phyloP scores from a whole-genome alignment of 2,329 filamentous ascomycete genomes.

The Microsporum audouinii region DNA sequence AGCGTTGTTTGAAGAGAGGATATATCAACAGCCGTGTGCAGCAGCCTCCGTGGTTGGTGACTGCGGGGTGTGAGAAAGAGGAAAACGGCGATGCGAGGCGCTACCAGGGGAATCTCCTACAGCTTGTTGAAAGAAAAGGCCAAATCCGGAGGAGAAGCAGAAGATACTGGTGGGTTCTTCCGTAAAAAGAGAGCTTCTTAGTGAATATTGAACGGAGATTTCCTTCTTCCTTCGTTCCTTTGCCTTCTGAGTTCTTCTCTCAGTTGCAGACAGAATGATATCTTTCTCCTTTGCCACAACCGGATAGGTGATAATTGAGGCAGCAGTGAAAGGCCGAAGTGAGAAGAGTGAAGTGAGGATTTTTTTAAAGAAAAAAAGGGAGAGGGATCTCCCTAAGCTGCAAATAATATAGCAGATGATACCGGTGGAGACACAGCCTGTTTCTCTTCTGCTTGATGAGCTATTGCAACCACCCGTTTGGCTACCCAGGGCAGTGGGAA shows the following conservation, averaged over 20 bases:
- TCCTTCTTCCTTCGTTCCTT: background rate
- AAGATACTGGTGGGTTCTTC: background rate
- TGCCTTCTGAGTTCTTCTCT: background rate
- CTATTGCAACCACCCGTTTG: conserved; percentile 13
- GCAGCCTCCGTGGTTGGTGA: background rate
- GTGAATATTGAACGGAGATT: background rate
- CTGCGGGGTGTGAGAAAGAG: background rate
- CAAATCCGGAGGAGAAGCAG: background rate
- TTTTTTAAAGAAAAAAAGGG: background rate
- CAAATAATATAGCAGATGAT: conserved; percentile 2
- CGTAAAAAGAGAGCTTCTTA: background rate
- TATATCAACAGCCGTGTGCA: background rate
- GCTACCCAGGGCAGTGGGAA: background rate
- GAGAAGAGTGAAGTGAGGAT: background rate
- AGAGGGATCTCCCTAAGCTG: background rate
- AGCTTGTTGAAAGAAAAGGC: background rate
- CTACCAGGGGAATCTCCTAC: background rate
- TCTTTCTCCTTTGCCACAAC: background rate
- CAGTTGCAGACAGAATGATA: background rate
- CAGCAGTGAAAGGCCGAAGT: background rate
- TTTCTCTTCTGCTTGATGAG: conserved; percentile 10
- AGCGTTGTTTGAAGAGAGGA: background rate
- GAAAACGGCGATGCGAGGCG: background rate
- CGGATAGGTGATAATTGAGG: background rate
- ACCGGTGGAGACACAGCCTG: conserved; percentile 5